Percentiles rank a stretch among this genome's conserved stretches.
phyloP scores from a whole-genome alignment of 2,329 filamentous ascomycete genomes.

The Penicillium concentricum region DNA sequence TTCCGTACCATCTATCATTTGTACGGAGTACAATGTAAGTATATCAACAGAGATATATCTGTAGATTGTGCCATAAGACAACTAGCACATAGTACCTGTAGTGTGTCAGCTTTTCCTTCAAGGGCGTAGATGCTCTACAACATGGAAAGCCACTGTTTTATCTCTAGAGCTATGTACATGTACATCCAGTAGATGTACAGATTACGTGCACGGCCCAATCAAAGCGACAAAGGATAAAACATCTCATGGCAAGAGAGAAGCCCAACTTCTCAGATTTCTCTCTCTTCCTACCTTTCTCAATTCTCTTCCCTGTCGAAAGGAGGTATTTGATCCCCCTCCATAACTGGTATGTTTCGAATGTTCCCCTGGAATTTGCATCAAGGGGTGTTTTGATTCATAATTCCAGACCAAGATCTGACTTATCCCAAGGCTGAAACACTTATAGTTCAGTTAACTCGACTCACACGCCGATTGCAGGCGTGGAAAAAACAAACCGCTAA shows the following conservation, averaged over 20 bases:
- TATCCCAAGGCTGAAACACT: slow-evolving; percentile 10
- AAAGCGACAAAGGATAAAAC: slow-evolving; percentile 5
- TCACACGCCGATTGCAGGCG: slow-evolving; percentile 16
- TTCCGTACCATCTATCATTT: not conserved
- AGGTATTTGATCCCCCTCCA: not conserved
- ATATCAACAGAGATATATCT: not conserved
- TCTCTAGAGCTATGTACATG: not conserved
- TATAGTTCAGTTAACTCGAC: slow-evolving; percentile 12
- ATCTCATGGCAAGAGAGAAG: not conserved
- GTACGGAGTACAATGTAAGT: not conserved
- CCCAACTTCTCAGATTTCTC: not conserved
- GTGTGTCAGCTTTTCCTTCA: not conserved
- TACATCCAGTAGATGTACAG: slow-evolving; percentile 1
- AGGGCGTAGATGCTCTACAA: not conserved
- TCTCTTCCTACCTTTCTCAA: not conserved
- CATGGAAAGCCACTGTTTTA: not conserved
- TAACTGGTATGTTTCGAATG: slow-evolving; percentile 27
- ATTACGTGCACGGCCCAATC: slow-evolving; percentile 13
- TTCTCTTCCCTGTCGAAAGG: not conserved
- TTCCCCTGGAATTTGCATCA: slow-evolving; percentile 26
- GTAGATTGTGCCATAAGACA: not conserved
- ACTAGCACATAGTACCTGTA: too few species aligned
- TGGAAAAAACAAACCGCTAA: not conserved
- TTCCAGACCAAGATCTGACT: slow-evolving; percentile 5
- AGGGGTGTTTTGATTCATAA: slow-evolving; percentile 27